Evolutionary conservation across 2,329 filamentous ascomycete species (phyloP), one percentile per base, ranked within the genome.

Genomic region (Emericellopsis cladophorae): DNA sequence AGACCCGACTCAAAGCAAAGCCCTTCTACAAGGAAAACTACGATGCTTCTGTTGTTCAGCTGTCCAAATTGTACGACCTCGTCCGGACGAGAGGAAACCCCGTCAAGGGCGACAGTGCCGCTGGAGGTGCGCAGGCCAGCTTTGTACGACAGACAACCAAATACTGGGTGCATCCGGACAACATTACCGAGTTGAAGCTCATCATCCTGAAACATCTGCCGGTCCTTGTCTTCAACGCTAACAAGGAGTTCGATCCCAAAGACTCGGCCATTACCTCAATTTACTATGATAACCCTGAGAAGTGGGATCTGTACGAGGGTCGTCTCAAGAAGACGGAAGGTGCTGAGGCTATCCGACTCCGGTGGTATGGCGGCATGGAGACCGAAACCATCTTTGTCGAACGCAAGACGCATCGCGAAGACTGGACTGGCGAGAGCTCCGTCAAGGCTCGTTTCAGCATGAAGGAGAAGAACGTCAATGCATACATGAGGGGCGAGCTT

Each of bases 1-100:
- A 93, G 44, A 82, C 89, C 34, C 80, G 90, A 44, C 76, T 98
- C 55, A 94, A 93, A 64, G 86, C 88, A 36, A 95, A 95, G 60
- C 90, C 92, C 1, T 98, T 98, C 64, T 98, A 95, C 73, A 93
- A 94, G 60, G 90, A 96, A 58, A 95, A 98, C 64, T 96, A 96
- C 64, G 92, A 98, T 65, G 84, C 82, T 24, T 93, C 94, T 45
- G 85, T 98, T 31, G 82, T 96, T 46, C 88, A 93, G 64, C 77
- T 98, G 26, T 98, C 92, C 18, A 90, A 83, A 61, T 77, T 96
- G 42, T 98, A 95, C 67, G 90, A 98, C 59, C 72, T 93, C 34
- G 92, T 96, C 14, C 80, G 92, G 42, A 98, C 90, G 3, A 77
- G 90, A 50, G 92, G 92, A 44, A 90, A 93, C 57, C 92, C 92